These are phyloP conservation scores for Yamadazyma buinensis DNA, from an alignment of 1,139 yeast genomes.

Conservation along the genomic window DNA sequence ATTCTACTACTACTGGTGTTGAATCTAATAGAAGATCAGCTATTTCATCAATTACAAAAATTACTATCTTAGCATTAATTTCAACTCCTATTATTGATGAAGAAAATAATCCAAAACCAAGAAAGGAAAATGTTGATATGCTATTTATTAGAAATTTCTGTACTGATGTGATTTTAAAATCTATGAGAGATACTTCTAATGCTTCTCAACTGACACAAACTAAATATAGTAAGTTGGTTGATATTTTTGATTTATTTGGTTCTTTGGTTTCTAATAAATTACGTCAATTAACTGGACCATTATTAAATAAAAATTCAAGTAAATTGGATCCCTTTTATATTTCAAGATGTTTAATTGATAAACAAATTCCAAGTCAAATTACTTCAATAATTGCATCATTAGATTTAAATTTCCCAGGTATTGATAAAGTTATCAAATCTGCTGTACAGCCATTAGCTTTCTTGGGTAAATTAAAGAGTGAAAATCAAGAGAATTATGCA, in stretches of 20 bases:
- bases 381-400: constrained; percentile 57
- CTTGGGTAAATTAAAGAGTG: constrained; percentile 60
- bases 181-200: constrained; percentile 47
- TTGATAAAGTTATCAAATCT: constrained; percentile 54
- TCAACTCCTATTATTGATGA: constrained; percentile 47
- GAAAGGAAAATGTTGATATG: constrained; percentile 63
- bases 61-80: constrained; percentile 57
- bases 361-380: constrained; percentile 56
- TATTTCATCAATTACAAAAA: constrained; percentile 48
- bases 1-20: constrained; percentile 21
- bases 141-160: constrained; percentile 70
- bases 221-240: constrained; percentile 53
- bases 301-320: constrained; percentile 45
- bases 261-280: constrained; percentile 40
- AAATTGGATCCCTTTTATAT: constrained; percentile 58
- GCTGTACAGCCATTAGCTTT: constrained; percentile 60
- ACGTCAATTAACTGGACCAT: constrained; percentile 40
- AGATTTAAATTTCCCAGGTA: constrained; percentile 69
- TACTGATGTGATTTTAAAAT: constrained; percentile 65
- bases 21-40: constrained; percentile 40
- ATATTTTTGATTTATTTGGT: constrained; percentile 52
- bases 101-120: constrained; percentile 41
- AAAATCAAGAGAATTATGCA: constrained; percentile 50
- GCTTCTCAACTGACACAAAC: constrained; percentile 20
- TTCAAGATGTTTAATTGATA: constrained; percentile 63